phyloP scores from a whole-genome alignment of 179 eudicot genomes.

The Nepenthes alata region DNA sequence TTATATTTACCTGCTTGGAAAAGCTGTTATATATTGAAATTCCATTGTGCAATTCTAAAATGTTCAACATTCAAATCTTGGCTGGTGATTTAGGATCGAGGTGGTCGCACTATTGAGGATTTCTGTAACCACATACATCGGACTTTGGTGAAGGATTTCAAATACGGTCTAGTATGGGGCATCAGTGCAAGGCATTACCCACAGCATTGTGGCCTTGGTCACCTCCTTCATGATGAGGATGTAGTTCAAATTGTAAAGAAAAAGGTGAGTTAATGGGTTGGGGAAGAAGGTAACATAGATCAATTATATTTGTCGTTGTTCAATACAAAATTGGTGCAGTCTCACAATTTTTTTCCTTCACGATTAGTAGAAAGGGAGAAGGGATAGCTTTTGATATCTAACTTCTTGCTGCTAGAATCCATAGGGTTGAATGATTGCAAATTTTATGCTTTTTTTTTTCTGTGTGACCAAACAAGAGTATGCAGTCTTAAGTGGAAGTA shows the following conservation, averaged over 20 bases:
- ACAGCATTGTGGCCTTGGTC: slow-evolving; percentile 90
- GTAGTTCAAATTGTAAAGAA: slow-evolving; percentile 98
- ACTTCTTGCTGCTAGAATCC: no score
- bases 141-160: slow-evolving; percentile 79
- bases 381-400: no score
- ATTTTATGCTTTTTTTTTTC: no score
- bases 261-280: slow-evolving; percentile 38
- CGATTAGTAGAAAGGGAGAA: no score
- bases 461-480: neutral
- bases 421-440: no score
- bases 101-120: slow-evolving; percentile 88
- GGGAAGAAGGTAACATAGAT: no score
- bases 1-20: slow-evolving; percentile 1
- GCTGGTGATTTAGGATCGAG: slow-evolving; percentile 56
- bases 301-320: no score
- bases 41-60: no score
- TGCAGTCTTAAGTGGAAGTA: neutral
- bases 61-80: neutral
- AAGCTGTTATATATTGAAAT: neutral
- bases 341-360: no score
- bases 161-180: slow-evolving; percentile 95
- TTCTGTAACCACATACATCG: slow-evolving; percentile 91
- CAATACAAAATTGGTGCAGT: no score
- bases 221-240: slow-evolving; percentile 85
- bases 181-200: slow-evolving; percentile 91